Evolutionary conservation across 495 filamentous ascomycete genomes (phyloP), one percentile per base, ranked within the genome.

Genomic region (Pyrenopolyporus hunteri): DNA sequence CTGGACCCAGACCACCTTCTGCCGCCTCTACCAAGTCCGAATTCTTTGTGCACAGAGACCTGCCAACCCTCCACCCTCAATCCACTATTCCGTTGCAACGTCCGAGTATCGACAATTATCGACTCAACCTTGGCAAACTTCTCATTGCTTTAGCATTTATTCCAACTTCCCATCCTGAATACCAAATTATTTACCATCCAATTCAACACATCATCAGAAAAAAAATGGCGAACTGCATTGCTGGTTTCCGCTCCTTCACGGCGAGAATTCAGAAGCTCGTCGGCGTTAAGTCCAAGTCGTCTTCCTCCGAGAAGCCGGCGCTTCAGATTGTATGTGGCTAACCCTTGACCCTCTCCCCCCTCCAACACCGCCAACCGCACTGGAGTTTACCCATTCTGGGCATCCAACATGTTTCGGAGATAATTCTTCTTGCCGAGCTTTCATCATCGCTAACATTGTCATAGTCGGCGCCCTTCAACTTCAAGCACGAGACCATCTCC

Each of bases 381-480:
- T 31, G 13, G 25, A 45, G 23, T 32, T 32, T 37, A 20, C 46
- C 50, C 52, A 35, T 46, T 51, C 3, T 35, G 10, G 49, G 13
- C 13, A 33, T 37, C 37, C 14, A 9, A 39, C 5, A 10, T 17
- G 20, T 37, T 28, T 45, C 42, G n/a, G n/a, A n/a, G n/a, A 45
- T 17, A 39, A 16, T 9, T 2, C 2, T 4, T 45, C 42, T 28
- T 23, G 7, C 14, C 17, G 13, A 11, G n/a, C 17, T 6, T 51
- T 26, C 19, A 35, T 8, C 23, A 36, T 31, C n/a, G 36, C 62
- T 71, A 71, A 72, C 62, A 23, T 22, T 33, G 14, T 60, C 26
- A 29, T 43, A 78, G 77, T 80, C 78, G 7, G 70, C 69, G 4
- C 77, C 78, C 3, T 81, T 78, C 70, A 64, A 77, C 59, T 79